phyloP scores from a whole-genome alignment of 164 flowering plant species.

The Protea cynaroides region DNA sequence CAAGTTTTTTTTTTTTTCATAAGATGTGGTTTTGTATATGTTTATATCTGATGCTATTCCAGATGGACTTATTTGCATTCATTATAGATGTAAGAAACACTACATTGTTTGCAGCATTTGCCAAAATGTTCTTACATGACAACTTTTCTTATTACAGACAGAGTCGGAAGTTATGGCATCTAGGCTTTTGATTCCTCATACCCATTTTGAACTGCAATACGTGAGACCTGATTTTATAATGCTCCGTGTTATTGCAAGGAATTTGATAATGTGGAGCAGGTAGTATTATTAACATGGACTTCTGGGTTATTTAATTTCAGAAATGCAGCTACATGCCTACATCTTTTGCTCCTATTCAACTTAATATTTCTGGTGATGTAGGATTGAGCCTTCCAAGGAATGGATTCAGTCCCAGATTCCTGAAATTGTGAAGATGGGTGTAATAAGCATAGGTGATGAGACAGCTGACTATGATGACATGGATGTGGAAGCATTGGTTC shows the following conservation, averaged over 20 bases:
- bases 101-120: background rate
- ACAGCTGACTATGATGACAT: slow-evolving; percentile 49
- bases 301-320: background rate
- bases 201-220: slow-evolving; percentile 79
- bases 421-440: slow-evolving; percentile 53
- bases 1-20: slow-evolving; percentile 15
- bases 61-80: background rate
- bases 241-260: slow-evolving; percentile 94
- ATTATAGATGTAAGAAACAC: background rate
- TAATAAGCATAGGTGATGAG: slow-evolving; percentile 48
- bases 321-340: slow-evolving; percentile 4
- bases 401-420: slow-evolving; percentile 92
- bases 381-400: slow-evolving; percentile 65
- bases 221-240: slow-evolving; percentile 96
- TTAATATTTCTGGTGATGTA: slow-evolving; percentile 21
- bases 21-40: background rate
- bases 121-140: slow-evolving; percentile 2
- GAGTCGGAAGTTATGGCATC: slow-evolving; percentile 68
- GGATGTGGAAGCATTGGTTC: slow-evolving; percentile 74
- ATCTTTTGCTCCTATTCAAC: slow-evolving; percentile 1
- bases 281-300: slow-evolving; percentile 18
- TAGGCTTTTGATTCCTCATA: slow-evolving; percentile 70
- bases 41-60: background rate
- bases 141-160: slow-evolving; percentile 47
- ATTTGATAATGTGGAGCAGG: slow-evolving; percentile 97